A percentile compares a stretch with the other conserved stretches of the same genome.
Evolutionary conservation across 106 monocot genomes (phyloP).

Genomic region (Dendrobium chrysotoxum): DNA sequence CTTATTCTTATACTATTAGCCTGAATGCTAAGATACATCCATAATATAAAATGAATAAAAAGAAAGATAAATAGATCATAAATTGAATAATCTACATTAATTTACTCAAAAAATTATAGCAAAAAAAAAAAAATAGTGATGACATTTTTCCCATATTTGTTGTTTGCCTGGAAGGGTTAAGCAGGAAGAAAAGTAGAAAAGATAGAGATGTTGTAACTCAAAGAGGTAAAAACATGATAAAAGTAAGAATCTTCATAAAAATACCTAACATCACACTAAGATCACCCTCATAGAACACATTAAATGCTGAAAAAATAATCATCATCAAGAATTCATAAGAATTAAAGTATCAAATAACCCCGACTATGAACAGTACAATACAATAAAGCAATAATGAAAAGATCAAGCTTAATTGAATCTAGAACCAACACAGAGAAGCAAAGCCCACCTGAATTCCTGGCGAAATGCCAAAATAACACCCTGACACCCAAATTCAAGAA

Average conservation of each 20-base stretch:
- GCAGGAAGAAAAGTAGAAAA: background rate
- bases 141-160: background rate
- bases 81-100: background rate
- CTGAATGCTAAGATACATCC: too few relatives aligned
- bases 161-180: background rate
- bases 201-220: background rate
- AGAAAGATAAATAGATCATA: background rate
- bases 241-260: background rate
- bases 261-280: background rate
- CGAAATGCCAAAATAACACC: background rate
- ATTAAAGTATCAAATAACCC: background rate
- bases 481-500: background rate
- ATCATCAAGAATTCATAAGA: background rate
- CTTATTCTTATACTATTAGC: too few relatives aligned
- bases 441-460: background rate
- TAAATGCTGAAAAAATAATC: background rate
- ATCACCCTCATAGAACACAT: background rate
- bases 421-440: background rate
- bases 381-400: background rate
- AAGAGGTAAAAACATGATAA: background rate
- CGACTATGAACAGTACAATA: background rate
- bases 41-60: background rate
- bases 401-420: conserved; percentile 2
- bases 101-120: background rate
- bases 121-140: background rate